Evolutionary conservation across 1,284 basidiomycete genomes (phyloP).

Genomic region (Ceratobasidium papillatum): DNA sequence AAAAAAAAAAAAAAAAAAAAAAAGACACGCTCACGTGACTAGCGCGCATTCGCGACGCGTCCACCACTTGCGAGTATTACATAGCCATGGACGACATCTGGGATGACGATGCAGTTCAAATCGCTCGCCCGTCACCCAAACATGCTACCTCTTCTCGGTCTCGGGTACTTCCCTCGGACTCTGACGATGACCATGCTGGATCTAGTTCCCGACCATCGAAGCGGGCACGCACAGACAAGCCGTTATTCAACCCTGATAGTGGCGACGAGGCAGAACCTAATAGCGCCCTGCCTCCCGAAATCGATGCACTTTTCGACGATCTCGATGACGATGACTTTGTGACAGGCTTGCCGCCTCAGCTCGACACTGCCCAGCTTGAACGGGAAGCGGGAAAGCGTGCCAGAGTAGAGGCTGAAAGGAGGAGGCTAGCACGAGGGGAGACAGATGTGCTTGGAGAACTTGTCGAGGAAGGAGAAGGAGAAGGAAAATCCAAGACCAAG

Average conservation of each 20-base stretch:
- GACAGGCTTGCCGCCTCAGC: constrained; percentile 52
- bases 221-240: constrained; percentile 21
- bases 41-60: constrained; percentile 31
- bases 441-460: constrained; percentile 45
- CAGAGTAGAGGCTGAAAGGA: constrained; percentile 23
- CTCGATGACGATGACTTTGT: constrained; percentile 55
- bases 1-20: too few species aligned
- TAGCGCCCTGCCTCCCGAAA: constrained; percentile 45
- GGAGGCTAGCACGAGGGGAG: constrained; percentile 51
- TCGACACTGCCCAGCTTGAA: constrained; percentile 62
- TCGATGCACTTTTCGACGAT: constrained; percentile 71
- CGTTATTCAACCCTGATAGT: constrained; percentile 43
- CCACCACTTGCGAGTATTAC: constrained; percentile 45
- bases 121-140: constrained; percentile 45
- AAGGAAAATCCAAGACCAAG: constrained; percentile 49
- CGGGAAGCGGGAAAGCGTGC: constrained; percentile 59
- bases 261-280: constrained; percentile 36
- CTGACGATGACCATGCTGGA: constrained; percentile 57
- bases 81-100: constrained; percentile 54
- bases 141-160: neutral
- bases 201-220: constrained; percentile 20
- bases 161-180: constrained; percentile 57
- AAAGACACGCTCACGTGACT: constrained; percentile 39
- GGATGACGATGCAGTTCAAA: constrained; percentile 55
- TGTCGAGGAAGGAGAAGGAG: constrained; percentile 47